These are phyloP conservation scores for Penicillium sp. DNA, from an alignment of 2,329 filamentous ascomycete species.

Conservation along the genomic window DNA sequence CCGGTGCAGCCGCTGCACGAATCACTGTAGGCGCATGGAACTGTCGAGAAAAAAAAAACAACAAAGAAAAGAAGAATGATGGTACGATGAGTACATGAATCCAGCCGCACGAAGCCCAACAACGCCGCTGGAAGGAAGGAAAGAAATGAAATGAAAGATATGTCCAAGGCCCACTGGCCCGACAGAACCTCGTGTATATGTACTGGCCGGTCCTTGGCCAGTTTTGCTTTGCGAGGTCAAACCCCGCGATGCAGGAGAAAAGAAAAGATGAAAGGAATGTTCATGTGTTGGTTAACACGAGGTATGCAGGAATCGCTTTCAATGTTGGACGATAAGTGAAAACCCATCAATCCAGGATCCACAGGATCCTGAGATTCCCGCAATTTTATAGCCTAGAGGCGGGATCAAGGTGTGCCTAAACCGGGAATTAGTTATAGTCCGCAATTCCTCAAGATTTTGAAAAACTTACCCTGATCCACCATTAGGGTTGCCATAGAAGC, in stretches of 20 bases:
- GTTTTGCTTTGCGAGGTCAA: conserved; percentile 5
- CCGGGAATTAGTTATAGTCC: conserved; percentile 7
- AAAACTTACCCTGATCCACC: conserved; percentile 76
- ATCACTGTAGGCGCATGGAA: neutral
- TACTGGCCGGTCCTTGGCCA: conserved; percentile 9
- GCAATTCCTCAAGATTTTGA: neutral
- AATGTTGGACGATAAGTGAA: conserved; percentile 74
- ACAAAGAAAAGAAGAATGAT: conserved; percentile 3
- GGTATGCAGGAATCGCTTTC: conserved; percentile 26
- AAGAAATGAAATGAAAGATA: conserved; percentile 10
- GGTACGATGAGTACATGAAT: conserved; percentile 15
- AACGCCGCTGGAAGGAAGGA: conserved; percentile 6
- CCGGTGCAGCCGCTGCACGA: conserved; percentile 2
- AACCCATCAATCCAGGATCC: conserved; percentile 83
- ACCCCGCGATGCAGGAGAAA: conserved; percentile 1
- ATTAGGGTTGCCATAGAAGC: conserved; percentile 75
- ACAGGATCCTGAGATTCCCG: conserved; percentile 80
- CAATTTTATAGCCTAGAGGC: conserved; percentile 83
- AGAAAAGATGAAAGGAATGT: neutral
- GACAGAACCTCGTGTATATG: conserved; percentile 16
- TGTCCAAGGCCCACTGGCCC: conserved; percentile 13
- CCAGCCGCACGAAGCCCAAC: conserved; percentile 13
- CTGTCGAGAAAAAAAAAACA: conserved; percentile 2
- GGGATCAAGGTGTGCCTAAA: conserved; percentile 81
- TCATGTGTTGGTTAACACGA: neutral